Base-by-base conservation (phyloP, 2,329 filamentous ascomycete species). In the Calonectria pauciramosa region DNA sequence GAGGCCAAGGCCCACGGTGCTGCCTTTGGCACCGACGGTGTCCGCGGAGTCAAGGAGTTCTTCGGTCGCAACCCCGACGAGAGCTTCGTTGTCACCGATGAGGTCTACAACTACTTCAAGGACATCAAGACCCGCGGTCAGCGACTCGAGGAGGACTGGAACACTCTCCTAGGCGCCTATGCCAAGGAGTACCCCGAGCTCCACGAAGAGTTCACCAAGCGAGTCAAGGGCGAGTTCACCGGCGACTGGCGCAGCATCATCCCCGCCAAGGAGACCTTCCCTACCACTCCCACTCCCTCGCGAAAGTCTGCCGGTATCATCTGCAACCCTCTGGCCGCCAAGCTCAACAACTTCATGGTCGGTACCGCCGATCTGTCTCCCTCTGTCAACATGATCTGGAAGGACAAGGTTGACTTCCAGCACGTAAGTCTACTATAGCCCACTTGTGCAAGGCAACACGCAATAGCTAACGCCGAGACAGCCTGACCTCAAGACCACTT, bases 1-100 rank as follows among this genome's bases (percentile, higher is more conserved):
- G 83, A 89, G 18, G 90, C 90, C 4, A 87, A 87, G 26, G 89
- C 91, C 0, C 91, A 93, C 75, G 91, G 91, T 28, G 91, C 88
- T 14, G 89, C 91, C 1, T 90, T 91, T 51, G 91, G 90, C 8
- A 82, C 85, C 1, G 86, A 89, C 1, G 89, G 90, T 67, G 88
- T 93, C 2, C 87, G 85, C 36, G 79, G 70, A 38, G 82, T 85
- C 71, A 86, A 86, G 77, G 72, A 77, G 52, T 71, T 73, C 51
- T 83, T 84, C 51, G 82, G 81, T n/a, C 82, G 84, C 77, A 79
- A 83, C 76, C 82, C 83, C 80, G 68, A 87, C 77, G 51, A 84
- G 73, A 79, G 84, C 64, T 86, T 85, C 67, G 80, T 85, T 18
- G 75, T 86, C 4, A 79, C 84, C 1, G 85, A 91, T 30, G 83